Percentiles rank a stretch among this genome's conserved stretches.
phyloP scores from a whole-genome alignment of 257 asterid genomes.

The Datura wrightii region DNA sequence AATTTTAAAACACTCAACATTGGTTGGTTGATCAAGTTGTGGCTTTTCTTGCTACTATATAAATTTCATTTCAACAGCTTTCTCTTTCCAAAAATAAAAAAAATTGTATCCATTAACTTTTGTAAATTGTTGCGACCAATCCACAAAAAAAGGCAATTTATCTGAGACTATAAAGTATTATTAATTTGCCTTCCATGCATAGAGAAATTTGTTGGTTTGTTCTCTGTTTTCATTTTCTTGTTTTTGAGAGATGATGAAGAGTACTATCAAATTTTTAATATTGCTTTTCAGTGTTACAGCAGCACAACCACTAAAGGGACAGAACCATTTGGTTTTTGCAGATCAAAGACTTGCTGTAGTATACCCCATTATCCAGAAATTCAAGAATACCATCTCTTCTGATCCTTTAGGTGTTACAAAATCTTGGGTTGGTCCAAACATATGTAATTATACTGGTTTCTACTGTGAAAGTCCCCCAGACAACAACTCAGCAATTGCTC shows the following conservation, averaged over 20 bases:
- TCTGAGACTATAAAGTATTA: background rate
- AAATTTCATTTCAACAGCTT: background rate
- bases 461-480: slow-evolving; percentile 79
- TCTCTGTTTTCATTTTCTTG: background rate
- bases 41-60: background rate
- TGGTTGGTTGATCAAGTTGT: background rate
- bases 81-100: background rate
- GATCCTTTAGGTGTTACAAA: slow-evolving; percentile 75
- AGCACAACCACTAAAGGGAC: slow-evolving; percentile 34
- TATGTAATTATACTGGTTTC: slow-evolving; percentile 72
- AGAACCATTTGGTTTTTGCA: slow-evolving; percentile 44
- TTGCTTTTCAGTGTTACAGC: slow-evolving; percentile 8
- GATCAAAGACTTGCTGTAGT: slow-evolving; percentile 69
- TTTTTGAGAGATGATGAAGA: background rate
- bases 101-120: background rate
- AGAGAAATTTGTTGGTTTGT: background rate
- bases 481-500: slow-evolving; percentile 70
- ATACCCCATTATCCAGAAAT: slow-evolving; percentile 67
- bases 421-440: slow-evolving; percentile 67
- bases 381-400: slow-evolving; percentile 57
- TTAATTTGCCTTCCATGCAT: background rate
- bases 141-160: background rate
- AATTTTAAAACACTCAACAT: background rate
- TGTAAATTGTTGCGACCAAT: background rate
- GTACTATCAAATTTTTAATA: background rate